Base-by-base conservation (phyloP, 2,329 filamentous ascomycete species). In the Rhynchosporium graminicola region DNA sequence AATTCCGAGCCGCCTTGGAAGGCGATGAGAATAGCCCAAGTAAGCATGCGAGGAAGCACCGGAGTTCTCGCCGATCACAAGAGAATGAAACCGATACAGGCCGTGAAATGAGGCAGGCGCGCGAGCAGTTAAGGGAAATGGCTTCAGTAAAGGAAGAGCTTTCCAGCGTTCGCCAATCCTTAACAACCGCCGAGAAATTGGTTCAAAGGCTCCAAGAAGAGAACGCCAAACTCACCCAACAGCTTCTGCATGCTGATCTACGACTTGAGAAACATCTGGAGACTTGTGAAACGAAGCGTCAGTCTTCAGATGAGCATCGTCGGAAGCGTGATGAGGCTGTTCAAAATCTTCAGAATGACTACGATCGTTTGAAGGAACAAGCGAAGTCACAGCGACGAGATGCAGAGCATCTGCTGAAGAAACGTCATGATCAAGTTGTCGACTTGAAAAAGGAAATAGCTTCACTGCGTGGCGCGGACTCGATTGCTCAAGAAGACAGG, bases 351-450 rank as follows among this genome's bases (percentile, higher is more conserved):
- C 80, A 79, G 69, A 75, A 74, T 50, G 82, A 85, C 15, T 84
- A 84, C 63, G 82, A 85, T 46, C 71, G 76, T 8, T 78, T 86
- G 42, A 82, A 83, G 65, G 78, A 80, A 38, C 79, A 83, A 51
- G 80, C 82, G 20, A 82, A 85, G 64, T 73, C 77, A 5, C 80
- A 80, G 43, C 80, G 83, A n/a, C 75, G 77, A 8, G 84, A 87
- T 63, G 82, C 82, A 3, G 80, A 82, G 67, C 78, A 80, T 15
- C 82, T 86, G 2, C 67, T 87, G 50, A 78, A 82, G 59, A 80
- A 80, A 65, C 83, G 84, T 60, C 83, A 86, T 63, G 77, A 79
- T 45, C 84, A 84, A 72, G 84, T 87, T 63, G 75, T 79, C 8
- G 78, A 82, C 48, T 77, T 87, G 7, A 83, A 82, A 72, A 82